These are phyloP conservation scores for Circinella minor DNA, from an alignment of 371 early-diverging fungal species.

Conservation along the genomic window DNA sequence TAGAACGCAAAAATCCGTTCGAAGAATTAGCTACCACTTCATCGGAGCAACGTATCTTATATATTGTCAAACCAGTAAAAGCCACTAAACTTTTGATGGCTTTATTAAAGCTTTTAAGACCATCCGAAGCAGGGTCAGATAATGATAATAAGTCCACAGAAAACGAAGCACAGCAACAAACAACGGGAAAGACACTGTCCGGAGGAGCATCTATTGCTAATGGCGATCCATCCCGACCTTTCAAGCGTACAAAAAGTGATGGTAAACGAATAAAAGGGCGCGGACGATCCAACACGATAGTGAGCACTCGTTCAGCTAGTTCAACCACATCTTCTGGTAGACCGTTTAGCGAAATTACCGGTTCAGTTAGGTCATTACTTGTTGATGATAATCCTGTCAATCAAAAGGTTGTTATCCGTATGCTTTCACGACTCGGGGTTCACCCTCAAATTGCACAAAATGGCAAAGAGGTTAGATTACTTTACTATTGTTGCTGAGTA, in stretches of 20 bases:
- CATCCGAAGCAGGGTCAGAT: background rate
- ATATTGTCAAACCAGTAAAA: slow-evolving; percentile 22
- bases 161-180: background rate
- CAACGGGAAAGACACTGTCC: too few relatives aligned
- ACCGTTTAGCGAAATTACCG: slow-evolving; percentile 1
- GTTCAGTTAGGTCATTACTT: slow-evolving; percentile 28
- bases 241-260: background rate
- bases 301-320: slow-evolving; percentile 5
- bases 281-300: slow-evolving; percentile 9
- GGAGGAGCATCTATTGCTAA: too few relatives aligned
- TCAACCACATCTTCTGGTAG: slow-evolving; percentile 2
- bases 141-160: background rate
- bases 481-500: too few relatives aligned
- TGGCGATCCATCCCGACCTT: background rate
- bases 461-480: slow-evolving; percentile 31
- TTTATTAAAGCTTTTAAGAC: slow-evolving; percentile 11
- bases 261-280: background rate
- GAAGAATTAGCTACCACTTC: background rate
- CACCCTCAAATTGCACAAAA: slow-evolving; percentile 38
- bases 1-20: slow-evolving; percentile 12
- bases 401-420: slow-evolving; percentile 47
- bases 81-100: slow-evolving; percentile 16
- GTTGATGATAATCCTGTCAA: slow-evolving; percentile 65
- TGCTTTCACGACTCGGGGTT: slow-evolving; percentile 31
- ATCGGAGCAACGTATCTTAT: background rate